These are phyloP conservation scores for Lasiosphaeria hispida DNA, from an alignment of 495 filamentous ascomycete genomes.

Conservation along the genomic window DNA sequence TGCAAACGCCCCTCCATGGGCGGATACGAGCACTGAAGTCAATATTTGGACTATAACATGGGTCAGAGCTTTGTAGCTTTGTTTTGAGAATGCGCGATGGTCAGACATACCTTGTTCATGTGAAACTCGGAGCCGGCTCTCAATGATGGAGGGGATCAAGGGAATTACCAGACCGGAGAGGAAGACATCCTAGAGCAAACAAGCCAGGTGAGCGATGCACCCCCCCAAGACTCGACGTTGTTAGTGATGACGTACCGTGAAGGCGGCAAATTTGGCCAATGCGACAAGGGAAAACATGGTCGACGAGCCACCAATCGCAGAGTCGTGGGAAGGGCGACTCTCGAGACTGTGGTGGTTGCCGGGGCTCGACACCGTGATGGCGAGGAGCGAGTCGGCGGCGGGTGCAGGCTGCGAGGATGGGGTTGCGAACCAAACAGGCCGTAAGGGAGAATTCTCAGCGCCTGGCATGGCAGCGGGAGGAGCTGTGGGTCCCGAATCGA, in stretches of 20 bases:
- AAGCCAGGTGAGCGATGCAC: neutral
- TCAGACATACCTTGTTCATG: conserved; percentile 21
- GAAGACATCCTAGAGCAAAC: conserved; percentile 9
- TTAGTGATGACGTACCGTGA: conserved; percentile 7
- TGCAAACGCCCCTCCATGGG: conserved; percentile 29
- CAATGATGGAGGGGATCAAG: conserved; percentile 27
- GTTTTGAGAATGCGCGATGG: neutral
- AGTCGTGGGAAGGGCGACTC: neutral
- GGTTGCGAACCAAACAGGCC: too few species aligned
- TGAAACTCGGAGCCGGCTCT: conserved; percentile 13
- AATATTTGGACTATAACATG: conserved; percentile 24
- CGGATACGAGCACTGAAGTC: conserved; percentile 27
- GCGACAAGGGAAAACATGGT: conserved; percentile 10
- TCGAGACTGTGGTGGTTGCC: neutral
- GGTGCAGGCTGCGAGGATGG: neutral
- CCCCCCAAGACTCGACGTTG: neutral
- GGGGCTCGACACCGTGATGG: neutral
- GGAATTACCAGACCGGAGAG: conserved; percentile 26
- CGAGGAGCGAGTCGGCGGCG: neutral
- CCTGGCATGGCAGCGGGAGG: too few species aligned
- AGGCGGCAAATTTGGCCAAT: conserved; percentile 18
- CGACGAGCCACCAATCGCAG: neutral
- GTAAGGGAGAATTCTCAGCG: too few species aligned
- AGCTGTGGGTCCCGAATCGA: too few species aligned
- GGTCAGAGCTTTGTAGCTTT: neutral